Evolutionary conservation across 768 basidiomycete species (phyloP), one percentile per base, ranked within the genome.

Genomic region (Serendipita vermifera): DNA sequence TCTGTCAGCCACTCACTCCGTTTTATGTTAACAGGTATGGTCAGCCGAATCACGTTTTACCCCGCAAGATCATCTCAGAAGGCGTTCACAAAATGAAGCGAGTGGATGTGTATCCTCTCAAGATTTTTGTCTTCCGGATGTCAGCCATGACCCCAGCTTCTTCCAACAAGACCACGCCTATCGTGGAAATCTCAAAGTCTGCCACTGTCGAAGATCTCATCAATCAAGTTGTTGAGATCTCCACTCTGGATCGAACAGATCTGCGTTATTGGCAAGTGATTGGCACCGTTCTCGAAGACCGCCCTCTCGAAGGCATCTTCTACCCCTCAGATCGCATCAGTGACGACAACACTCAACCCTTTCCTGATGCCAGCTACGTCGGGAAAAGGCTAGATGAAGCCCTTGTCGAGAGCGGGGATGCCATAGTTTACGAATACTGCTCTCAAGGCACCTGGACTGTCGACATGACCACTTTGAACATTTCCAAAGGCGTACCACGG

Each of bases 381-480:
- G 71, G 32, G 73, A 51, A 66, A 74, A 54, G 57, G 2, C 41
- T 39, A 17, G 40, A 73, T 71, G 61, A 76, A 75, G 58, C 59
- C 17, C 41, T 33, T 0, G 67, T 87, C 13, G 80, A 80, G 43
- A 83, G 66, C 2, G 82, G 78, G 24, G 87, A 91, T 63, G 70
- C 74, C 1, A 83, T 92, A 67, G 78, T 82, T 1, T 77, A 91
- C n/a, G 91, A 96, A 62, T 77, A 83, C 64, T 77, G 79, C 62
- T 64, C 69, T 33, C 63, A 72, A n/a, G 76, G 73, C 38, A 70
- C 71, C 15, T 90, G 86, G 86, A 63, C 81, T 20, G 70, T 77
- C 36, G 43, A 24, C 1, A 22, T 3, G 22, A 53, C 3, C 3
- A 58, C 17, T n/a, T 59, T 24, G 32, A 38, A 5, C 9, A 11